Evolutionary conservation across 805 yeast genomes (phyloP).

Genomic region (Peterozyma xylosa): DNA sequence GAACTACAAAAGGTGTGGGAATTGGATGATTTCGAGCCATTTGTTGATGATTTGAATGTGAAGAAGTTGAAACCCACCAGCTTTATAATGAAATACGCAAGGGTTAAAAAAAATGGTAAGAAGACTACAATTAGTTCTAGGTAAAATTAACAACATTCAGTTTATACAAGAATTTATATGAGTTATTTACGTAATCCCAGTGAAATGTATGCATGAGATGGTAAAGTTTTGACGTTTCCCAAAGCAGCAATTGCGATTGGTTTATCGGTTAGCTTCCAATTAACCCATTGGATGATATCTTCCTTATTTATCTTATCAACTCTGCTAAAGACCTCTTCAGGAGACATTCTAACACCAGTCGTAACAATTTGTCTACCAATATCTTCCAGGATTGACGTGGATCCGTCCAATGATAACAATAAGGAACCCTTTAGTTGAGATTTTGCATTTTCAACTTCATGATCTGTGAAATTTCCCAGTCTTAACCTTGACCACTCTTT

Average conservation of each 20-base stretch:
- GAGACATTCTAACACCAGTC: constrained; percentile 72
- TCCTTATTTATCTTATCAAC: constrained; percentile 72
- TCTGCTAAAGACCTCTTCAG: constrained; percentile 65
- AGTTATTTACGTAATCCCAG: constrained; percentile 20
- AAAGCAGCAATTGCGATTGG: constrained; percentile 89
- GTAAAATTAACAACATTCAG: not conserved
- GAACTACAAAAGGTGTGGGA: constrained; percentile 52
- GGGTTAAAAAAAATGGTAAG: constrained; percentile 36
- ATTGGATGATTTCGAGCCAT: constrained; percentile 55
- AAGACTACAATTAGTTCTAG: not conserved
- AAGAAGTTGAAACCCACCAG: constrained; percentile 47
- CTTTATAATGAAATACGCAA: constrained; percentile 57
- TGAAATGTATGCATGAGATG: constrained; percentile 53
- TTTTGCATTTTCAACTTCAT: constrained; percentile 90
- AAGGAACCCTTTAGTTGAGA: constrained; percentile 91
- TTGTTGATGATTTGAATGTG: constrained; percentile 48
- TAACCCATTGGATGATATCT: constrained; percentile 86
- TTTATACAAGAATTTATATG: no score
- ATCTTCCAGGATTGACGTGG: constrained; percentile 95
- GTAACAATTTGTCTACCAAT: constrained; percentile 96
- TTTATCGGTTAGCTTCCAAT: constrained; percentile 65
- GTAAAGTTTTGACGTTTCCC: constrained; percentile 71
- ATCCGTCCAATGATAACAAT: constrained; percentile 83
- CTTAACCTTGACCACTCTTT: constrained; percentile 87
- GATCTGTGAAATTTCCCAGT: constrained; percentile 66